Evolutionary conservation across 495 filamentous ascomycete genomes (phyloP).

Genomic region (Gamarada debralockiae): DNA sequence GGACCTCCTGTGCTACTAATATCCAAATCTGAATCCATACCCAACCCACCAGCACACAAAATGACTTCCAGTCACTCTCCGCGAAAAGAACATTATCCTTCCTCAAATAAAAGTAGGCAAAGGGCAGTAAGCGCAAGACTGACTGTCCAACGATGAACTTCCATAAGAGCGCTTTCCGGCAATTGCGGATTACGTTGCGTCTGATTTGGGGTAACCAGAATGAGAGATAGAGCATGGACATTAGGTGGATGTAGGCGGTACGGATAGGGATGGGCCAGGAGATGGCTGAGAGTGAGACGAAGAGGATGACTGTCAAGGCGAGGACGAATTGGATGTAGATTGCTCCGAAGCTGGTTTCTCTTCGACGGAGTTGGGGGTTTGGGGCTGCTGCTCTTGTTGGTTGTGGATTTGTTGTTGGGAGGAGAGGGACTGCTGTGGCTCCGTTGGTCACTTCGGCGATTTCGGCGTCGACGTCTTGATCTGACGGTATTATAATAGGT

Average conservation of each 20-base stretch:
- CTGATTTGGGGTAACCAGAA: slow-evolving; percentile 91
- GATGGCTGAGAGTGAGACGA: slow-evolving; percentile 63
- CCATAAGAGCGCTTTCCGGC: slow-evolving; percentile 82
- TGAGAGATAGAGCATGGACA: slow-evolving; percentile 73
- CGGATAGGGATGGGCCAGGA: slow-evolving; percentile 71
- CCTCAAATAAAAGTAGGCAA: slow-evolving; percentile 76
- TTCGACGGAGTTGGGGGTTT: slow-evolving; percentile 1
- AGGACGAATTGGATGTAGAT: slow-evolving; percentile 79
- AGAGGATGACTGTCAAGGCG: slow-evolving; percentile 61
- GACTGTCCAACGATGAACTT: slow-evolving; percentile 85
- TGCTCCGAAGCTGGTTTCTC: slow-evolving; percentile 51
- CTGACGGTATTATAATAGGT: slow-evolving; percentile 77
- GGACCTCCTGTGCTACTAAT: slow-evolving; percentile 71
- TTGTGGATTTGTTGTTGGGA: slow-evolving; percentile 18
- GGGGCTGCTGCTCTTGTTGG: background rate
- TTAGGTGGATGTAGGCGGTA: slow-evolving; percentile 61
- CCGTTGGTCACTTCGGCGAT: slow-evolving; percentile 40
- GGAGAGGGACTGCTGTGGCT: slow-evolving; percentile 18
- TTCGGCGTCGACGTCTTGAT: slow-evolving; percentile 70
- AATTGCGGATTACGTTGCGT: slow-evolving; percentile 87
- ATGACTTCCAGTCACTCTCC: slow-evolving; percentile 60
- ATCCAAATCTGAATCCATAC: slow-evolving; percentile 88
- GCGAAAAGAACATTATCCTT: slow-evolving; percentile 75
- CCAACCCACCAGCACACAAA: slow-evolving; percentile 68
- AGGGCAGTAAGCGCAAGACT: slow-evolving; percentile 67